Percentiles rank a stretch among this genome's conserved stretches.
Conservation (phyloP, 352 stramenopile species). For the Phytophthora pini region DNA sequence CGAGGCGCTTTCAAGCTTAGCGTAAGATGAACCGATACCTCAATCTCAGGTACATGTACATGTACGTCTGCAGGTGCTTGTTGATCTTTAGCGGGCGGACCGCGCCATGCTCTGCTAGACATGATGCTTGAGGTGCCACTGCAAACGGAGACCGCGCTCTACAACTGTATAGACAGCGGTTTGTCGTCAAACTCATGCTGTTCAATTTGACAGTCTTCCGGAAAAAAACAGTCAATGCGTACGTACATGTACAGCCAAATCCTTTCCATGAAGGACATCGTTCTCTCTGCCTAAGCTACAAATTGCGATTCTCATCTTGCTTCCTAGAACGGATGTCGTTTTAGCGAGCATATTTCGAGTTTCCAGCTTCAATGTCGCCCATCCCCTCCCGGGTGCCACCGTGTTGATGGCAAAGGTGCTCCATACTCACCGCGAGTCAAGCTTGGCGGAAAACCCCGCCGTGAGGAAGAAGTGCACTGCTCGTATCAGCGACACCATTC, state of each 20-base stretch:
- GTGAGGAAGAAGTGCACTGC: conserved; percentile 25
- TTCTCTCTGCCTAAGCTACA: no score
- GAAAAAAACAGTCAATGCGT: no score
- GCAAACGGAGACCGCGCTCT: conserved; percentile 11
- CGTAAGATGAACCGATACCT: no score
- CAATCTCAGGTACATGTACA: no score
- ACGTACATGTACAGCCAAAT: no score
- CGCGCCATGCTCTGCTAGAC: no score
- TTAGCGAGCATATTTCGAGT: neutral
- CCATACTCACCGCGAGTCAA: conserved; percentile 20
- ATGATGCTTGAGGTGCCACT: neutral
- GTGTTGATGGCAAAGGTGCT: conserved; percentile 22
- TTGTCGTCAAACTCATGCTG: neutral
- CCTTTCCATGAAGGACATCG: no score
- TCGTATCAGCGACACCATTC: conserved; percentile 10
- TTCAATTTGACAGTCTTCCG: no score
- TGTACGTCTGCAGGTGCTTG: neutral
- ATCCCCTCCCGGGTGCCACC: conserved; percentile 17
- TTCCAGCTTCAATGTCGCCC: conserved; percentile 21
- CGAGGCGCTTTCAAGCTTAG: no score
- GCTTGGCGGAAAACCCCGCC: conserved; percentile 20
- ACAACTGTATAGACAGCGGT: conserved; percentile 5
- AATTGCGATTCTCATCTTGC: no score
- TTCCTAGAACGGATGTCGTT: no score
- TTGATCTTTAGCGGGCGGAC: no score